Evolutionary conservation across 2,329 filamentous ascomycete species (phyloP).

Genomic region (Ceratocystis harringtonii): DNA sequence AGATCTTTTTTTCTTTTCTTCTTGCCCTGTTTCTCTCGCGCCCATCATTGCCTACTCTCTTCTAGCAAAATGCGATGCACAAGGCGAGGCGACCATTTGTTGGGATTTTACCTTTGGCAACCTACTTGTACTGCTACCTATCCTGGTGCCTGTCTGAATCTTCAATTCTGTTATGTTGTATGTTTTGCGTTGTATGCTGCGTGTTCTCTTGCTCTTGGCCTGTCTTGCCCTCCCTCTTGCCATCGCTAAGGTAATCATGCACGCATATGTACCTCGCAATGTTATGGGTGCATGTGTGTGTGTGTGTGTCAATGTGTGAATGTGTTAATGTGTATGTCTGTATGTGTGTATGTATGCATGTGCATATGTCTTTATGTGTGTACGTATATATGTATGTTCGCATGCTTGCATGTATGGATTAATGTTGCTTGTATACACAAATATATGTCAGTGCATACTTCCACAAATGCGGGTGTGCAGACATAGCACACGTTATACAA

Average conservation of each 20-base stretch:
- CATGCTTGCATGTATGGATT: too few species aligned
- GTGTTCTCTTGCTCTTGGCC: too few species aligned
- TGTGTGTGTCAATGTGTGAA: too few species aligned
- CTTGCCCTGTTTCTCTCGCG: not conserved
- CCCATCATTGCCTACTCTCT: not conserved
- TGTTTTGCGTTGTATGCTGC: not conserved
- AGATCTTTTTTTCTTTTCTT: not conserved
- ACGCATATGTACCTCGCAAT: too few species aligned
- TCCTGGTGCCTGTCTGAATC: too few species aligned
- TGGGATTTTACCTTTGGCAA: not conserved
- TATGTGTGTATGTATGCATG: not conserved
- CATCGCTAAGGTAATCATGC: too few species aligned
- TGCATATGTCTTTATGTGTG: not conserved
- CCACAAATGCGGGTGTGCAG: too few species aligned
- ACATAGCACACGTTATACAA: not conserved
- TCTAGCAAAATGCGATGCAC: too few species aligned
- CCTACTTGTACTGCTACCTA: not conserved
- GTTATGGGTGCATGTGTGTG: not conserved
- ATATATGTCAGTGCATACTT: too few species aligned
- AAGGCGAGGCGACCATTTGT: too few species aligned
- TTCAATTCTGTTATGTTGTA: not conserved
- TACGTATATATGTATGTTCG: not conserved
- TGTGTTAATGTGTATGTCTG: not conserved
- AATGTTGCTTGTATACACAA: too few species aligned
- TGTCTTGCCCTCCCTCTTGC: too few species aligned